Base-by-base conservation (phyloP, 78 protist genomes). In the Planoprotostelium fungivorum region DNA sequence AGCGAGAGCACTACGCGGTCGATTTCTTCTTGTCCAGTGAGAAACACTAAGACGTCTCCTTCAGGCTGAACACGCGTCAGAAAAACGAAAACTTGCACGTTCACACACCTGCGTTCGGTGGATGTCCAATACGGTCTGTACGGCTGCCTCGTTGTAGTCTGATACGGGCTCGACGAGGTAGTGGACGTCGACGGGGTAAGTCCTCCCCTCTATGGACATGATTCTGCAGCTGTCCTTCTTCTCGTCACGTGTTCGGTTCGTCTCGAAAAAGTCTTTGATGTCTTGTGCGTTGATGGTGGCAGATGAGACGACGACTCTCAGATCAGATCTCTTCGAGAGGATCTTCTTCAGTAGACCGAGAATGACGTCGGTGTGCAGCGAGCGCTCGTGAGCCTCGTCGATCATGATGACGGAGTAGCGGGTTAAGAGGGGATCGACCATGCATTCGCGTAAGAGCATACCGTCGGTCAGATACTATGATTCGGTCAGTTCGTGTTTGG, bases 351-450 rank as follows among this genome's bases (percentile, higher is more conserved):
- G 86, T 38, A 96, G 86, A 0, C 97, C 98, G 37, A 95, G 28
- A 0, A 95, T 39, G 1, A 97, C 1, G 83, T 97, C 97, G 16
- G 98, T 96, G 29, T 63, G 34, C 35, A 95, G 28, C 5, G 94
- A 88, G n/a, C 99, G 91, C 86, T 98, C 99, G 88, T 98, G 99
- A 5, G 99, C 99, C 63, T 98, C 99, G 89, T 98, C 99, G n/a
- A 98, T 87, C 93, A 98, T 96, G 0, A 98, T 29, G 37, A 95
- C 97, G 0, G 93, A 84, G 87, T 98, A 98, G 16, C 88, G 86
- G 0, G n/a, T 0, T 28, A 98, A 93, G 35, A 96, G 88, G 1
- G 99, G 98, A 63, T 97, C 97, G 25, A 36, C n/a, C 90, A 97
- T 89, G 73, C 89, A 83, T 90, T 98, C 99, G 1, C 98, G 51